Percentiles rank a stretch among this genome's conserved stretches.
These are phyloP conservation scores for Cucurbita ficifolia DNA, from an alignment of 306 rosid genomes.

Conservation along the genomic window DNA sequence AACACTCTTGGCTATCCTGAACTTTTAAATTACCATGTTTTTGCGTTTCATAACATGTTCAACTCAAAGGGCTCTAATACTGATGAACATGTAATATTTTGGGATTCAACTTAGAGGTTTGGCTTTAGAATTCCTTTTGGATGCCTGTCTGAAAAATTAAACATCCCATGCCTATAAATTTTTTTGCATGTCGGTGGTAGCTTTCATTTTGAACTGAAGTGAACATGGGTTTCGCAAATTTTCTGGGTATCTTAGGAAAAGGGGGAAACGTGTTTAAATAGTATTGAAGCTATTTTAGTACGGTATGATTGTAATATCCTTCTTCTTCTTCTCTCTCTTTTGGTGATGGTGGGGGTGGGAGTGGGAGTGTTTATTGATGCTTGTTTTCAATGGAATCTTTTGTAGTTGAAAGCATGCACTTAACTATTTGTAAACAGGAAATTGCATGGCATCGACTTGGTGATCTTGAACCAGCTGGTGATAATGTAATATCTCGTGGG, in stretches of 20 bases:
- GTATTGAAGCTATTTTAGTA: neutral
- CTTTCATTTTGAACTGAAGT: neutral
- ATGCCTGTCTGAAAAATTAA: neutral
- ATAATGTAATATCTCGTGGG: conserved; percentile 88
- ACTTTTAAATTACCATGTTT: neutral
- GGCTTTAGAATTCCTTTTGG: neutral
- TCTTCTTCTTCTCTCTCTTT: too few relatives aligned
- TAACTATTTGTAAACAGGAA: conserved; percentile 48
- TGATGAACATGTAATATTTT: neutral
- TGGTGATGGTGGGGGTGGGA: neutral
- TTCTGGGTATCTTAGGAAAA: neutral
- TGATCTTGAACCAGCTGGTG: conserved; percentile 73
- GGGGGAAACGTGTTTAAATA: neutral
- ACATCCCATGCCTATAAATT: neutral
- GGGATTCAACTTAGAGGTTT: neutral
- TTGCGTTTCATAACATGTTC: neutral
- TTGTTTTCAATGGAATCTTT: neutral
- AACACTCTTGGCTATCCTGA: neutral
- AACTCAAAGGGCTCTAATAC: neutral
- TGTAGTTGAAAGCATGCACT: conserved; percentile 11
- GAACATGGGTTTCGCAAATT: neutral
- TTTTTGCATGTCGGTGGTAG: neutral
- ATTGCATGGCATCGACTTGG: conserved; percentile 93
- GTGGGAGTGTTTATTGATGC: neutral
- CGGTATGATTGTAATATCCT: too few relatives aligned